Evolutionary conservation across 805 yeast genomes (phyloP), one percentile per base, ranked within the genome.

Genomic region (Scheffersomyces coipomensis): DNA sequence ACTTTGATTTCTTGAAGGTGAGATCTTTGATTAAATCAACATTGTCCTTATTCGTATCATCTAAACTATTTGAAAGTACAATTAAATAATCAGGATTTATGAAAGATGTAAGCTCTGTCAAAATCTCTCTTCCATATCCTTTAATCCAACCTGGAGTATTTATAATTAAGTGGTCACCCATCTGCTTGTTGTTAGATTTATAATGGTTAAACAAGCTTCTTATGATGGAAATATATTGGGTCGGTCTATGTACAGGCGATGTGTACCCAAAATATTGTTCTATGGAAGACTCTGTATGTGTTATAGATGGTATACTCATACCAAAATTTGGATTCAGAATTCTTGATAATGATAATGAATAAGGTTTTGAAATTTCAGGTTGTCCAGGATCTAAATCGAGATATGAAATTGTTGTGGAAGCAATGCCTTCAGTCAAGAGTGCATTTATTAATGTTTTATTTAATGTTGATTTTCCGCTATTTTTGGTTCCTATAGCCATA

Each of bases 121-220:
- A 66, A 7, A 89, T 61, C 34, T 79, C 83, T 12, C 82, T 68
- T 0, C 97, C 97, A 45, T 79, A 80, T 0, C 97, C 97, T 58
- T 85, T 86, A 22, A 88, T 76, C 96, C 96, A 89, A 0, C 96
- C 96, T 0, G 97, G 91, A 1, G 90, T 78, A 51, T 89, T 89
- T 3, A 90, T 71, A 1, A 89, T 57, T 3, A 88, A 60, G 12
- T 66, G 73, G 16, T 38, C 43, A 2, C 64, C 64, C 9, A 46
- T 47, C 3, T 52, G 55, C 38, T 34, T 51, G 22, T 48, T 47
- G 8, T 43, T 29, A 12, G 35, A 23, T 3, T 19, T 21, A 34
- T 60, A 75, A 11, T 54, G 53, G 2, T 53, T 48, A 7, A 75
- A 54, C 15, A 87, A 58, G 3, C 67, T 55, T 25, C 58, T 53